A percentile compares a stretch with the other conserved stretches of the same genome.
Evolutionary conservation across 1,284 basidiomycete genomes (phyloP).

Genomic region (Puccinia hordei): DNA sequence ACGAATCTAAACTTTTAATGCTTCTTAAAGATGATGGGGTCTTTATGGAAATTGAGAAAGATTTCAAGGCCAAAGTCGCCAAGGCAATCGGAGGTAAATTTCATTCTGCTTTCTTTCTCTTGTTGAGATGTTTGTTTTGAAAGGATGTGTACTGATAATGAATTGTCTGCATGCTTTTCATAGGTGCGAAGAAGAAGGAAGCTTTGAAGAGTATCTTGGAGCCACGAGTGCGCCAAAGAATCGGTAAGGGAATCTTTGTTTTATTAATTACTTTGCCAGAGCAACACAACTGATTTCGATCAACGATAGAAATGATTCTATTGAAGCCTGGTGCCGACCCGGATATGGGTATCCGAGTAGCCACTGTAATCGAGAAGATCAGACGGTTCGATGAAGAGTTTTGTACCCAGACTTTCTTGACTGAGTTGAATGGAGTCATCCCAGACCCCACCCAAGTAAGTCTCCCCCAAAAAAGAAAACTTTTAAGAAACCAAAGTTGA

Average conservation of each 20-base stretch:
- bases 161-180: conserved; percentile 58
- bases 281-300: not conserved
- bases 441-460: conserved; percentile 83
- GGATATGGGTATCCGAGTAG: conserved; percentile 63
- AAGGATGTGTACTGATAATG: no score
- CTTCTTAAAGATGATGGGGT: conserved; percentile 81
- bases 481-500: not conserved
- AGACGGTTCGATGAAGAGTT: conserved; percentile 79
- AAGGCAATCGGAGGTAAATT: conserved; percentile 55
- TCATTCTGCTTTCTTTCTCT: no score
- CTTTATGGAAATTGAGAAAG: conserved; percentile 95
- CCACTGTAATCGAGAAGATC: conserved; percentile 65
- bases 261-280: conserved; percentile 13
- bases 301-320: conserved; percentile 75
- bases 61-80: conserved; percentile 93
- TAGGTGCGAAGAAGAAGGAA: conserved; percentile 69
- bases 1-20: conserved; percentile 75
- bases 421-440: conserved; percentile 79
- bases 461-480: conserved; percentile 28
- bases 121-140: no score
- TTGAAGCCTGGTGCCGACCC: conserved; percentile 71
- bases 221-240: conserved; percentile 82
- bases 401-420: conserved; percentile 82
- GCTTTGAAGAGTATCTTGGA: conserved; percentile 89
- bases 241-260: conserved; percentile 66